These are phyloP conservation scores for Thraustochytrium sp. DNA, from an alignment of 352 stramenopile species.

Conservation along the genomic window DNA sequence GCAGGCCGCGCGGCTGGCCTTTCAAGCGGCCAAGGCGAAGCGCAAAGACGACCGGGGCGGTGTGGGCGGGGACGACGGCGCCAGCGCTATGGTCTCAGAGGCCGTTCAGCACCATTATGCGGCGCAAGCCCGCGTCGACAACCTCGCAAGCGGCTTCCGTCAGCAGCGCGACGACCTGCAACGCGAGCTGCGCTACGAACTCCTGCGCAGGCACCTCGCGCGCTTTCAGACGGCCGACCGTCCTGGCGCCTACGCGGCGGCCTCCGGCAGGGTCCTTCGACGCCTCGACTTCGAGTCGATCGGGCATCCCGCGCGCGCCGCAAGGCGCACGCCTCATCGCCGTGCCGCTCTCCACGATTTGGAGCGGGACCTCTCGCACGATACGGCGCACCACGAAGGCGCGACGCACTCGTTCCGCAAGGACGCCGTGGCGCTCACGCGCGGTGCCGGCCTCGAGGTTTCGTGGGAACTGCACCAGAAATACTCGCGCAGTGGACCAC, in stretches of 20 bases:
- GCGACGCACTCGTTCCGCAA: neutral
- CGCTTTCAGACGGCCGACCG: neutral
- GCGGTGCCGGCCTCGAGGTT: neutral
- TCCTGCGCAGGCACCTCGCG: neutral
- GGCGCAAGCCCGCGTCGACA: neutral
- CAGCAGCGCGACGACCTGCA: neutral
- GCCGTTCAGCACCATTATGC: neutral
- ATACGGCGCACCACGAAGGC: neutral
- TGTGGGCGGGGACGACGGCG: neutral
- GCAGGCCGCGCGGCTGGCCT: no score
- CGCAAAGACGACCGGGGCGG: no score
- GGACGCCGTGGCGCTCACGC: neutral
- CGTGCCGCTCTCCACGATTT: no score
- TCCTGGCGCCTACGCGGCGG: neutral
- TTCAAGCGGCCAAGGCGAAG: no score
- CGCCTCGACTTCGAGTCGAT: neutral
- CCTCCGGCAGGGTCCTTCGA: neutral
- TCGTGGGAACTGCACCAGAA: constrained; percentile 14
- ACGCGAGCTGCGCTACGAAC: neutral
- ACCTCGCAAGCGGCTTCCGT: neutral
- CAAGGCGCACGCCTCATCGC: no score
- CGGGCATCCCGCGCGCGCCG: neutral
- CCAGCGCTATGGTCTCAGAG: neutral
- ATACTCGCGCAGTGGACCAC: no score
- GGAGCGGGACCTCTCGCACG: neutral